Base-by-base conservation (phyloP, 2,329 filamentous ascomycete species). In the Penicillium griseofulvum region DNA sequence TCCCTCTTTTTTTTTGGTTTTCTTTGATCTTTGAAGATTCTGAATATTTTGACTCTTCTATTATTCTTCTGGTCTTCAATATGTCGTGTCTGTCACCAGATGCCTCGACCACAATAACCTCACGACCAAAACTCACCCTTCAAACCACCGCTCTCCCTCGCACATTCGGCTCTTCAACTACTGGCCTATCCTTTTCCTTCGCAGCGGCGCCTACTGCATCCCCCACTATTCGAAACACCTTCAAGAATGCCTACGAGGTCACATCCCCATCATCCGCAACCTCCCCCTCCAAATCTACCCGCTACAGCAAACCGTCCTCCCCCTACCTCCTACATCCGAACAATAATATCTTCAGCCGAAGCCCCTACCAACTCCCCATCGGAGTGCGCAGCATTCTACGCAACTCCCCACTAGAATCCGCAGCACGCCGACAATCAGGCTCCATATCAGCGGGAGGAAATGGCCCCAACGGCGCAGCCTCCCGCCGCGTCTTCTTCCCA, bases 211-310 rank as follows among this genome's bases (percentile, higher is more conserved):
- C 71, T 8, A 69, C 71, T 2, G 77, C 80, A 29, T 86, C 84
- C 8, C 84, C 84, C 11, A 87, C 84, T 1, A 74, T 79, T 39
- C 77, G 81, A 63, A 87, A 86, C 69, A 87, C 84, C 49, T 84
- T 85, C 66, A 79, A 75, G 63, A 87, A 87, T 71, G 80, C 81
- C 48, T 84, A 83, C 62, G 78, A 83, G 38, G 66, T 73, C 37
- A 60, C 69, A n/a, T 68, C 66, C 24, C 68, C 78, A 52, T 60
- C 73, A 39, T 72, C 71, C 55, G 71, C 75, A 50, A 65, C 68
- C 14, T 76, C 72, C 5, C 67, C 72, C 7, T 66, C 68, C 24
- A 69, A 65, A 56, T 36, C 59, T 16, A 54, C 65, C 33, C 65
- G 67, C 26, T 65, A 68, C 54, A 57, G 49, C 49, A 72, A 70